Percentiles rank a stretch among this genome's conserved stretches.
Conservation (phyloP, 768 basidiomycete genomes). For the Suillus cothurnatus region DNA sequence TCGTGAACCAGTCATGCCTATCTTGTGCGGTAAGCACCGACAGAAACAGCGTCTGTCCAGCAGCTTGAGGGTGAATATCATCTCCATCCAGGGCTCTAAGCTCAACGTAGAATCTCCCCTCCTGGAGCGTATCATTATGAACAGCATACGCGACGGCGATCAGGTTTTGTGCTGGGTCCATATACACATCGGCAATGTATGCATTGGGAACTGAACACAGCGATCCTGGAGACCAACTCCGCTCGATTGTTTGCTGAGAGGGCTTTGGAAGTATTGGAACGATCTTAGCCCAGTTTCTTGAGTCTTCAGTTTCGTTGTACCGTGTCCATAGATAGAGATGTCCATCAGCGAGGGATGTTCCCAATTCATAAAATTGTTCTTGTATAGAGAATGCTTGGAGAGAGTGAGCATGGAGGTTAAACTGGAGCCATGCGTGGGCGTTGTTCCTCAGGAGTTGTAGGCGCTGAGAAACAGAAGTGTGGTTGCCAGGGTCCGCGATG, state of each 20-base stretch:
- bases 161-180: neutral
- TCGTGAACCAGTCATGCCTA: neutral
- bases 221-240: neutral
- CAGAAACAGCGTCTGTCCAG: neutral
- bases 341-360: neutral
- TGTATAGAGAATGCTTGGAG: neutral
- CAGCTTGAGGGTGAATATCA: neutral
- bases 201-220: neutral
- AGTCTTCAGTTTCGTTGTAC: neutral
- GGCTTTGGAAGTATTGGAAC: neutral
- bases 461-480: neutral
- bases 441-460: neutral
- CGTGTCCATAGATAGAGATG: neutral
- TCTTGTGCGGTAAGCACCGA: neutral
- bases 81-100: neutral
- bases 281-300: neutral
- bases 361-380: neutral
- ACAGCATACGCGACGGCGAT: neutral
- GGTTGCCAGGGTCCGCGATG: neutral
- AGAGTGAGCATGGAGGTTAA: neutral
- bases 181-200: neutral
- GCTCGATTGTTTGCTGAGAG: neutral
- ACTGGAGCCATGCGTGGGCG: constrained; percentile 1
- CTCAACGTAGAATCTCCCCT: neutral
- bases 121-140: neutral